Evolutionary conservation across 2,329 filamentous ascomycete species (phyloP).

Genomic region (Colletotrichum sp.): DNA sequence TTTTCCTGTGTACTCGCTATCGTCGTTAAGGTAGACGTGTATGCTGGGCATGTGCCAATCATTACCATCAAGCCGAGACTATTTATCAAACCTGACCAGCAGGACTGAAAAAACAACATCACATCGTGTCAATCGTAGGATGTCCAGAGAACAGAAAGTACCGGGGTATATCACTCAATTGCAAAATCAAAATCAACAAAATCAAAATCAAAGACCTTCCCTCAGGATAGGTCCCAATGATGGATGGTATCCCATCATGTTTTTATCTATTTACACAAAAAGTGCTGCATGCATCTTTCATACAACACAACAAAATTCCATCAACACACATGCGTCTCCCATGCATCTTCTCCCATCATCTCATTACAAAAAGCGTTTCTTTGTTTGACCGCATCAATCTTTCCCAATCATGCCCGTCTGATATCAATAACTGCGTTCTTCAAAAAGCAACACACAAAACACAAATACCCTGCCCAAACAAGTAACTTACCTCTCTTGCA

Average conservation of each 20-base stretch:
- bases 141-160: no score
- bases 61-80: no score
- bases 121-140: no score
- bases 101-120: no score
- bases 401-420: neutral
- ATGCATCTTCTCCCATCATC: neutral
- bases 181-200: neutral
- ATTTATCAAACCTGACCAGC: no score
- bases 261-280: neutral
- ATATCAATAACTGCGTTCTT: neutral
- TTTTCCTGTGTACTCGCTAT: no score
- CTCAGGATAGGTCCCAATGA: neutral
- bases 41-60: no score
- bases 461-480: neutral
- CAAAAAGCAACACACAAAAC: neutral
- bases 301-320: neutral
- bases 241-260: neutral
- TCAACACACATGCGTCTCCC: neutral
- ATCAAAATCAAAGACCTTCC: neutral
- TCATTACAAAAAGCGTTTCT: neutral
- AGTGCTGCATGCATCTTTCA: neutral
- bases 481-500: neutral
- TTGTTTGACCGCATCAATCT: neutral
- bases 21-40: no score
- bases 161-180: neutral